A percentile compares a stretch with the other conserved stretches of the same genome.
Evolutionary conservation across 2,329 filamentous ascomycete species (phyloP).

Genomic region (Daldinia sp.): DNA sequence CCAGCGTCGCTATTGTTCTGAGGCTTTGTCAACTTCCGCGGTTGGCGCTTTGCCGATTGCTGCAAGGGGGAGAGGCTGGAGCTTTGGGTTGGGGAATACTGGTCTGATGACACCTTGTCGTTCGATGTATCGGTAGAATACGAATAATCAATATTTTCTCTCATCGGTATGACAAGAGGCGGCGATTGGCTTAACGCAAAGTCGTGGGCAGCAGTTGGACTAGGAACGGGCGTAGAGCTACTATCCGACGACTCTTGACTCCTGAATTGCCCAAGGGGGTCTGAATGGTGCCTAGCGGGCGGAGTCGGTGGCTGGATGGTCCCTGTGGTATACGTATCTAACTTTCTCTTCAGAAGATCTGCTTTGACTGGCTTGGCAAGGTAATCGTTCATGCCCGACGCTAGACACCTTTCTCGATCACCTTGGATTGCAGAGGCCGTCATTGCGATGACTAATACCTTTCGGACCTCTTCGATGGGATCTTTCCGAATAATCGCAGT

Average conservation of each 20-base stretch:
- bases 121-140: constrained; percentile 47
- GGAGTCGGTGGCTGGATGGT: constrained; percentile 47
- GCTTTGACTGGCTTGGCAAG: constrained; percentile 94
- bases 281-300: constrained; percentile 30
- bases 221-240: constrained; percentile 35
- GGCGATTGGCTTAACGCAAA: constrained; percentile 34
- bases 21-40: constrained; percentile 54
- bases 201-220: constrained; percentile 28
- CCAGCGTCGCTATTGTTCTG: constrained; percentile 50
- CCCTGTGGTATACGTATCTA: constrained; percentile 65
- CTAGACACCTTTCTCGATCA: constrained; percentile 93
- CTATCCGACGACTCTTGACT: constrained; percentile 16
- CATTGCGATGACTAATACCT: constrained; percentile 95
- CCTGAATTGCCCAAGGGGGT: constrained; percentile 24
- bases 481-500: constrained; percentile 85
- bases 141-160: constrained; percentile 39
- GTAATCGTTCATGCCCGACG: constrained; percentile 97
- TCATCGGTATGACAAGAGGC: constrained; percentile 37
- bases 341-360: constrained; percentile 83
- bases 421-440: constrained; percentile 94
- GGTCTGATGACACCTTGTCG: constrained; percentile 47
- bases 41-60: constrained; percentile 42
- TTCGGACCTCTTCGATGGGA: constrained; percentile 75
- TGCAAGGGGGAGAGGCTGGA: constrained; percentile 19
- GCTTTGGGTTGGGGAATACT: constrained; percentile 37